Base-by-base conservation (phyloP, 2,329 filamentous ascomycete species). In the Penicillium sumatraense region DNA sequence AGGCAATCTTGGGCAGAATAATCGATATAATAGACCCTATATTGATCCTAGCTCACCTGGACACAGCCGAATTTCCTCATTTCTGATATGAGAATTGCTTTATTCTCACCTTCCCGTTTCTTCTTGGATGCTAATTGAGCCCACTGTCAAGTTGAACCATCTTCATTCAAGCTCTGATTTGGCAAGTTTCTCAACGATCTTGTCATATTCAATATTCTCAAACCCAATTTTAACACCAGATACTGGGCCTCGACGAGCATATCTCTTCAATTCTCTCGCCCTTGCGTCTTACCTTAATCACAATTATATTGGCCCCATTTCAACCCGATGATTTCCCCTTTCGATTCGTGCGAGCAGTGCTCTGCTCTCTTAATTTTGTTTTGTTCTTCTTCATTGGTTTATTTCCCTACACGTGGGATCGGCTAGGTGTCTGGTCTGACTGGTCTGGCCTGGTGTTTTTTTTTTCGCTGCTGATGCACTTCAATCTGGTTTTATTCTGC, bases 331-430 rank as follows among this genome's bases (percentile, higher is more conserved):
- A 18, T 21, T 16, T 27, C 23, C 23, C 24, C 24, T 18, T 29
- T 14, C 41, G 14, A 26, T 18, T 27, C 41, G 41, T 31, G 16
- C 42, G 38, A 40, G 20, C 29, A 26, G 27, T 40, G 48, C 21
- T 46, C 10, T n/a, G 24, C 1, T 23, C 11, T 26, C 44, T 24
- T 14, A 36, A 26, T 16, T 44, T 45, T 31, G 21, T n/a, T 40
- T 24, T 29, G 16, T 41, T 38, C 23, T 29, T 16, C n/a, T 40
- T 38, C 21, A 14, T 55, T 51, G 23, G 46, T 47, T 55, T 51
- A 58, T 56, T 54, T 40, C 52, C 49, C 47, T n/a, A 13, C 8
- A 27, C 5, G 10, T 46, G 16, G 20, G 42, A 21, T 13, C 16
- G 24, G 16, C 13, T 46, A 10, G n/a, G 20, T 24, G 2, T 46